Conservation (phyloP, 768 basidiomycete genomes). For the Psilocybe cubensis region DNA sequence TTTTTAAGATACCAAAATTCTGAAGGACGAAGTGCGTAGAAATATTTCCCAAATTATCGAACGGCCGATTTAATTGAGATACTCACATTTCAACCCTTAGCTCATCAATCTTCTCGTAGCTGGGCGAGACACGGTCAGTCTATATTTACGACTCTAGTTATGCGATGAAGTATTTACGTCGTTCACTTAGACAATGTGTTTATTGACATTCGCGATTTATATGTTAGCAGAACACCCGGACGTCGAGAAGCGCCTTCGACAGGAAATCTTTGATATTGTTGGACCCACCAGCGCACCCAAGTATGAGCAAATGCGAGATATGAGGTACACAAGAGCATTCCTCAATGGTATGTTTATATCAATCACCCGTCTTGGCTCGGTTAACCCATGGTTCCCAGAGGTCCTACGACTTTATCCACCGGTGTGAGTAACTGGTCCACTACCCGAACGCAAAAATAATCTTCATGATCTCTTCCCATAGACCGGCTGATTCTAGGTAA, state of each 20-base stretch:
- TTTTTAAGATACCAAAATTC: slow-evolving; percentile 27
- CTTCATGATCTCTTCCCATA: slow-evolving; percentile 41
- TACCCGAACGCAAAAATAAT: slow-evolving; percentile 40
- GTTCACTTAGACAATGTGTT: slow-evolving; percentile 37
- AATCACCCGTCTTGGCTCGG: background rate
- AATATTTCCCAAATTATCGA: background rate
- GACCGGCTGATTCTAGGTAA: slow-evolving; percentile 23
- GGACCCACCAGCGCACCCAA: slow-evolving; percentile 40
- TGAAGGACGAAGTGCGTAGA: slow-evolving; percentile 40
- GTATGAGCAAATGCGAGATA: slow-evolving; percentile 47
- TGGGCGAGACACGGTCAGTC: slow-evolving; percentile 53
- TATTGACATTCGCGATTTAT: slow-evolving; percentile 47
- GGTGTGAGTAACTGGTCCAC: slow-evolving; percentile 23
- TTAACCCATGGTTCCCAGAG: slow-evolving; percentile 29
- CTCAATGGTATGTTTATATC: slow-evolving; percentile 29
- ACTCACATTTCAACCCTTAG: slow-evolving; percentile 1
- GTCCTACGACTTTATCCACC: slow-evolving; percentile 43
- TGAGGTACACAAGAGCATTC: slow-evolving; percentile 41
- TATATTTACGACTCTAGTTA: background rate
- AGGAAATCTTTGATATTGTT: slow-evolving; percentile 42
- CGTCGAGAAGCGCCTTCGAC: slow-evolving; percentile 38
- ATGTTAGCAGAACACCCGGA: slow-evolving; percentile 45
- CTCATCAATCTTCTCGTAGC: slow-evolving; percentile 55
- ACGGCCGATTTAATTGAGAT: background rate
- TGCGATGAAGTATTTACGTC: background rate